Base-by-base conservation (phyloP, 2,329 filamentous ascomycete genomes). In the Dothideomycetes sp. region DNA sequence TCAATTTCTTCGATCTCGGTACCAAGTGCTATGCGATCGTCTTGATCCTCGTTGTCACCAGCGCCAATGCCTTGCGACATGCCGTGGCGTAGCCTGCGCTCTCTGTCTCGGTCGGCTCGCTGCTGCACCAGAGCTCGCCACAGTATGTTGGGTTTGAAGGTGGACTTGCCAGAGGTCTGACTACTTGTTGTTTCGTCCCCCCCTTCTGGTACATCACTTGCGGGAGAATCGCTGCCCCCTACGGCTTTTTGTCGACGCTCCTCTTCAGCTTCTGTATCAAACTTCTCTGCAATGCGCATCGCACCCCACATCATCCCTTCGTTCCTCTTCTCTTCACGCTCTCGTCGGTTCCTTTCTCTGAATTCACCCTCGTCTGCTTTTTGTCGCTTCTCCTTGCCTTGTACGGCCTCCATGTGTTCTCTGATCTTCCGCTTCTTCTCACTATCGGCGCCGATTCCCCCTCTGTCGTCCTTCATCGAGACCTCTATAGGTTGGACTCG, bases 401-500 rank as follows among this genome's bases (percentile, higher is more conserved):
- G 53, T 46, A 55, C 61, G 43, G 55, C 64, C 47, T 73, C 75
- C 4, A 72, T 72, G 39, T 75, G 73, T 58, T 86, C 56, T 29
- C 54, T 48, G 18, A 58, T 39, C 43, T 82, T 88, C 47, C 85
- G 72, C 66, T 94, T 94, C 63, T 80, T 80, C 58, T 91, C 86
- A 4, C 72, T 77, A 47, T 91, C 85, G 51, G 89, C 63, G 0
- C 91, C 89, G 48, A 96, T 86, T 2, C 89, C 91, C 12, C 77
- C 80, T 3, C 83, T 73, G 52, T 82, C 82, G 38, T 87, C 82
- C 58, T 91, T 93, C 54, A 93, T 63, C 42, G 72, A 70, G 36
- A 94, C 68, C 24, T 75, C 69, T 42, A 98, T 76, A 0, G 91
- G 91, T 57, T 93, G 84, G 3, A 75, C 68, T 30, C 71, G 62